Evolutionary conservation across 2,329 filamentous ascomycete genomes (phyloP), one percentile per base, ranked within the genome.

Genomic region (Fusarium continuum): DNA sequence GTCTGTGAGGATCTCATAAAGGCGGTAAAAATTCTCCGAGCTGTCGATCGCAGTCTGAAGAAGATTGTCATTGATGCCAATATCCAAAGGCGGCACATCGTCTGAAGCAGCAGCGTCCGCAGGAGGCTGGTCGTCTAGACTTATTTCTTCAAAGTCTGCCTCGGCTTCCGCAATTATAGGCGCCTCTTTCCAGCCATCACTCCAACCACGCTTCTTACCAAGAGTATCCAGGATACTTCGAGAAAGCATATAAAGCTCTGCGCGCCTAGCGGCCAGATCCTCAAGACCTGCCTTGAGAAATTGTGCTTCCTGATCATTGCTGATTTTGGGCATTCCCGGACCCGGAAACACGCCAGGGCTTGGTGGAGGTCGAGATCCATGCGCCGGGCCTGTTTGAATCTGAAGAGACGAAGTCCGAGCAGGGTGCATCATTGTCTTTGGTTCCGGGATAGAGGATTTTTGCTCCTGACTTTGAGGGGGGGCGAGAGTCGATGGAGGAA

Each of bases 1-100:
- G 68, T 95, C 90, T 8, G 92, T 97, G n/a, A 97, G 81, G 9
- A 86, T 88, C 72, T 94, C 87, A 68, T 89, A 91, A 1, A 89
- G 79, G 7, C 81, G 80, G 61, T 88, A 88, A 66, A 91, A 93
- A 43, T 86, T 85, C 14, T 86, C 84, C 51, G 80, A 79, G 26
- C 84, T 88, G 59, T 84, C 82, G 2, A 91, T 77, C 0, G 88
- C 88, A 3, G 84, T 83, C 20, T 80, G 82, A 3, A 93, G 78
- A 2, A 88, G 79, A 25, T 82, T 79, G 43, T 84, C 77, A 13
- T 73, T 69, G 0, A 78, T 70, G 0, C 77, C 75, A 10, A 75
- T 73, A 1, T 79, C 64, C 2, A 76, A 75, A 0, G 72, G 69
- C 0, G 48, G 41, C 0, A 19, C 32, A 11, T 39, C 29, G 5